Base-by-base conservation (phyloP, 148 eudicot genomes). In the Limonium bicolor region DNA sequence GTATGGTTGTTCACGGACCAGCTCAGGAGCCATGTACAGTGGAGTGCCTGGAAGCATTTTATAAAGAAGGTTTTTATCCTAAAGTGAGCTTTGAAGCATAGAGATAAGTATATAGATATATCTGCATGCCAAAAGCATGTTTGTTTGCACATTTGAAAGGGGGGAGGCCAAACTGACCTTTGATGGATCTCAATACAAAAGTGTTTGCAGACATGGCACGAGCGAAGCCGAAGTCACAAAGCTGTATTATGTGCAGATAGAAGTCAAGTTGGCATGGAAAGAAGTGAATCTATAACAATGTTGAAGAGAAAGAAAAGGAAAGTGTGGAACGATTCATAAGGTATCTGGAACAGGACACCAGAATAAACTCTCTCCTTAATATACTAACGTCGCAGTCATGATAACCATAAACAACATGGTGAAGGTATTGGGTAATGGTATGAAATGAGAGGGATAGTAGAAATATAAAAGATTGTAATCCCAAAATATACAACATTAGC, bases 181-280 rank as follows among this genome's bases (percentile, higher is more conserved):
- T 92, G 60, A 92, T 92, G 41, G 99, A 92, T 39, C 95, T 75
- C 44, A 92, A 69, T 55, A 85, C 95, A 36, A 92, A 94, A 20
- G 99, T 92, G 63, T 92, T 92, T 54, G 80, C 71, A 28, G 99
- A 92, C 99, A 92, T 92, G 20, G 99, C 99, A 41, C 99, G 94
- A 6, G 99, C 99, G 64, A 92, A 92, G 5, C 99, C 99, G 55
- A 92, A 92, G 60, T 92, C 99, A 74, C 99, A 92, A 51, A 92
- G 99, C 99, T 92, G 84, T 45, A 46, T n/a, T n/a, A n/a, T n/a
- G n/a, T n/a, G n/a, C n/a, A n/a, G n/a, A n/a, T n/a, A n/a, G 37
- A 34, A 34, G 11, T n/a, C 16, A 38, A 15, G 4, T 4, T 36
- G 39, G 12, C 39, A 36, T 36, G 12, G 12, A 13, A 36, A 36